Percentiles rank a stretch among this genome's conserved stretches.
Evolutionary conservation across 495 filamentous ascomycete genomes (phyloP).

Genomic region (Beverwykella pulmonaria): DNA sequence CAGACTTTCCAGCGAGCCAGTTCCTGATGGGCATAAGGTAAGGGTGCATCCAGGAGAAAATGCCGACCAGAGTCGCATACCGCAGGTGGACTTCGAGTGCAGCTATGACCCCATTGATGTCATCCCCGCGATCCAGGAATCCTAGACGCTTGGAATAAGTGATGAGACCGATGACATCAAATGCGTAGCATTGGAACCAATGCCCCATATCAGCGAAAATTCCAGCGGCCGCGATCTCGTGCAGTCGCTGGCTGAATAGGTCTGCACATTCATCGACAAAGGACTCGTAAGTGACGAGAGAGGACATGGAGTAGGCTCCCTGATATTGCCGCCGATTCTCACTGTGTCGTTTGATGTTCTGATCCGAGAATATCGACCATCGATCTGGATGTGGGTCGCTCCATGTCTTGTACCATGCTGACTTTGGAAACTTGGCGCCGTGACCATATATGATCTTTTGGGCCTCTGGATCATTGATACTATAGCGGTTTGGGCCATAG

Average conservation of each 20-base stretch:
- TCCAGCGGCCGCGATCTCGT: conserved; percentile 46
- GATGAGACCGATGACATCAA: conserved; percentile 35
- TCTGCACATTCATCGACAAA: conserved; percentile 58
- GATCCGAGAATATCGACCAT: conserved; percentile 51
- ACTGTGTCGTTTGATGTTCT: conserved; percentile 51
- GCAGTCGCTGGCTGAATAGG: conserved; percentile 52
- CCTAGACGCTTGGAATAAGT: conserved; percentile 35
- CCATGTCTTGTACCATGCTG: conserved; percentile 27
- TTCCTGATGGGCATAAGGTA: conserved; percentile 1
- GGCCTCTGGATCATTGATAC: conserved; percentile 47
- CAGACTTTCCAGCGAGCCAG: neutral
- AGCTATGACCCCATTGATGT: conserved; percentile 20
- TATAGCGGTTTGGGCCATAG: conserved; percentile 55
- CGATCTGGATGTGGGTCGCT: conserved; percentile 39
- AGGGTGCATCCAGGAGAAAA: conserved; percentile 24
- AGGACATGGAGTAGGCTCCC: conserved; percentile 56
- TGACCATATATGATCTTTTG: conserved; percentile 52
- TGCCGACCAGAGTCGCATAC: conserved; percentile 26
- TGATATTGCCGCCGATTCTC: conserved; percentile 45
- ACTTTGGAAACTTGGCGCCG: conserved; percentile 31
- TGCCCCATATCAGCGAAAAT: conserved; percentile 52
- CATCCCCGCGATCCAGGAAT: conserved; percentile 35
- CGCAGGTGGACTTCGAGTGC: conserved; percentile 12
- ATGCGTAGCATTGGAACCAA: conserved; percentile 38
- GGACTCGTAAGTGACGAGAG: conserved; percentile 57